These are phyloP conservation scores for Hemerocallis citrina DNA, from an alignment of 106 monocot genomes.

Conservation along the genomic window DNA sequence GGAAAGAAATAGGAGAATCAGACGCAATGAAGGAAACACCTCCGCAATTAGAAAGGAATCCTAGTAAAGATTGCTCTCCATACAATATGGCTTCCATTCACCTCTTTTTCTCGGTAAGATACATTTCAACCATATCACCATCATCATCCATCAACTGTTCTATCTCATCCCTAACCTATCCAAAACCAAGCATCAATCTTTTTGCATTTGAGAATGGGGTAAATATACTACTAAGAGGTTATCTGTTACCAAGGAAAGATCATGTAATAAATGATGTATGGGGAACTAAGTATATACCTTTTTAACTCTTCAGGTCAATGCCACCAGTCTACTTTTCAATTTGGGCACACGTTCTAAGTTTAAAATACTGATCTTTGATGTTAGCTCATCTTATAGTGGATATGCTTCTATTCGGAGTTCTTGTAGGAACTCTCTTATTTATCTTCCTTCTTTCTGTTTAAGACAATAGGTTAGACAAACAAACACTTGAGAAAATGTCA, in stretches of 20 bases:
- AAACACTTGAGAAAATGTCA: no score
- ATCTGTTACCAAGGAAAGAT: neutral
- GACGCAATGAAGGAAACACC: constrained; percentile 43
- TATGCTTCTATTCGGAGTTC: constrained; percentile 76
- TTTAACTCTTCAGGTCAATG: constrained; percentile 64
- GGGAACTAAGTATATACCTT: neutral
- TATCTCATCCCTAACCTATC: constrained; percentile 73
- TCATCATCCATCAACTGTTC: constrained; percentile 82
- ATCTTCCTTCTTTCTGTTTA: no score
- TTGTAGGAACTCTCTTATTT: no score
- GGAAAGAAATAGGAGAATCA: constrained; percentile 53
- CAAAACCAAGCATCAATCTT: no score
- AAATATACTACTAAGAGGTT: neutral
- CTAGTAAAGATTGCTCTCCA: constrained; percentile 31
- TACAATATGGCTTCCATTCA: constrained; percentile 38
- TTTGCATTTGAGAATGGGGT: no score
- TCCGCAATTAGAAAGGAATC: constrained; percentile 10
- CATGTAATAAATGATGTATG: no score
- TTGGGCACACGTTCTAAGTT: constrained; percentile 71
- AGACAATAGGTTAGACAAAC: no score
- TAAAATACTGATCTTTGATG: constrained; percentile 79
- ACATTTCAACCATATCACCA: constrained; percentile 80
- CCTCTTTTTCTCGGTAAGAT: constrained; percentile 64
- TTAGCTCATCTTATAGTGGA: constrained; percentile 77
- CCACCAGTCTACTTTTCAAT: constrained; percentile 72